Percentiles rank a stretch among this genome's conserved stretches.
These are phyloP conservation scores for Corniculantispora saksenae DNA, from an alignment of 2,329 filamentous ascomycete species.

Conservation along the genomic window DNA sequence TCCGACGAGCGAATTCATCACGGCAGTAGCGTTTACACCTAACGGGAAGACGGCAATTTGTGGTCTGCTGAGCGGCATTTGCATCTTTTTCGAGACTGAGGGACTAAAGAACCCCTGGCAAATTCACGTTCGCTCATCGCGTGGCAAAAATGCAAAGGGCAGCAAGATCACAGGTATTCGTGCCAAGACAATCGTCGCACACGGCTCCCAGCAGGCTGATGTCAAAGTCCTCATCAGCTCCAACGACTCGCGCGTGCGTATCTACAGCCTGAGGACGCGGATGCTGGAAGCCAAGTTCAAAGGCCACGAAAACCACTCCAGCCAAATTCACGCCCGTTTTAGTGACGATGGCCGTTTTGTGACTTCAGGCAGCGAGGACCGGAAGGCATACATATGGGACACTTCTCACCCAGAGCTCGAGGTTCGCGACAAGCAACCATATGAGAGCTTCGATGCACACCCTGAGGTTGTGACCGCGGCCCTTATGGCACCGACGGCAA, in stretches of 20 bases:
- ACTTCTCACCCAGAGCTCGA: constrained; percentile 52
- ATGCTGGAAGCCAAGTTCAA: constrained; percentile 85
- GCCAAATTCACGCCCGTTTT: constrained; percentile 86
- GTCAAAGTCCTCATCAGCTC: constrained; percentile 87
- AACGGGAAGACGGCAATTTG: constrained; percentile 90
- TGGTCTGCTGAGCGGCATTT: constrained; percentile 81
- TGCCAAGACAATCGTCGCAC: constrained; percentile 55
- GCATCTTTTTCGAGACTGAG: constrained; percentile 90
- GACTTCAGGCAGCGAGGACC: constrained; percentile 90
- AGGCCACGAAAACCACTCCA: constrained; percentile 85
- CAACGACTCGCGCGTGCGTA: constrained; percentile 87
- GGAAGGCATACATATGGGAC: constrained; percentile 88
- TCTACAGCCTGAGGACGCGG: constrained; percentile 88
- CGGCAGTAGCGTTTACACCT: constrained; percentile 88
- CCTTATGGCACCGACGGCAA: constrained; percentile 77
- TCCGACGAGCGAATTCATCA: constrained; percentile 82
- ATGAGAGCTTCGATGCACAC: constrained; percentile 91
- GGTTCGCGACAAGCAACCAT: constrained; percentile 75
- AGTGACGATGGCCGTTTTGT: constrained; percentile 85
- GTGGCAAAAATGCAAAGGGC: constrained; percentile 91
- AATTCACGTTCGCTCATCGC: constrained; percentile 88
- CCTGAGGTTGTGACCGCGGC: constrained; percentile 87
- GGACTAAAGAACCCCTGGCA: constrained; percentile 81
- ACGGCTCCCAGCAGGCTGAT: constrained; percentile 53
- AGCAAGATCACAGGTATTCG: constrained; percentile 97